These are phyloP conservation scores for Aspergillus aculeatus DNA, from an alignment of 2,329 filamentous ascomycete species.

Conservation along the genomic window DNA sequence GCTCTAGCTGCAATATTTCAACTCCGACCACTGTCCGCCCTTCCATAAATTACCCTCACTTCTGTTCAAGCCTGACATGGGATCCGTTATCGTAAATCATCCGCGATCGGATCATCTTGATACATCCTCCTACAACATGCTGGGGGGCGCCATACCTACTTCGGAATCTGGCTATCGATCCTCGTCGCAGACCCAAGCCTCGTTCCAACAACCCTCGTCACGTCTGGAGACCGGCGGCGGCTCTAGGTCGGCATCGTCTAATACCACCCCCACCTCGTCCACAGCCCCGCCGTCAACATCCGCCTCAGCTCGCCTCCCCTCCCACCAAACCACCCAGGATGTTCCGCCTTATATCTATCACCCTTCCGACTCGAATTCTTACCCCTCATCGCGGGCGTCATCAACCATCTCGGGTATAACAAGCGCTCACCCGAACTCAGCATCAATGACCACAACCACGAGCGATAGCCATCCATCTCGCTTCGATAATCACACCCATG, in stretches of 20 bases:
- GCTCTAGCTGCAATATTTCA: conserved; percentile 6
- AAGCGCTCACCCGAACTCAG: conserved; percentile 27
- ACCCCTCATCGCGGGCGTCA: conserved; percentile 26
- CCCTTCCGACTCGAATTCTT: conserved; percentile 26
- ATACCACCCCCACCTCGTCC: conserved; percentile 37
- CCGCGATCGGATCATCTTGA: conserved; percentile 70
- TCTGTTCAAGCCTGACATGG: conserved; percentile 49
- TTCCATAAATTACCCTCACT: background rate
- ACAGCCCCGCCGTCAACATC: conserved; percentile 36
- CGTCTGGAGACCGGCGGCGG: conserved; percentile 24
- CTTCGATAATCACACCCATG: conserved; percentile 16
- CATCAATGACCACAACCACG: conserved; percentile 52
- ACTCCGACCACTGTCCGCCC: conserved; percentile 19
- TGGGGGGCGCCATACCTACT: conserved; percentile 47
- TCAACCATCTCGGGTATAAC: conserved; percentile 22
- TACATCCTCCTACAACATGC: conserved; percentile 67
- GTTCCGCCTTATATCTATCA: conserved; percentile 37
- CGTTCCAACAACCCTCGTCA: conserved; percentile 24
- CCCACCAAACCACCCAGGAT: conserved; percentile 29
- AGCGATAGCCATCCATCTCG: conserved; percentile 28
- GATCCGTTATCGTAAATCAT: conserved; percentile 64
- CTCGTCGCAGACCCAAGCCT: conserved; percentile 27
- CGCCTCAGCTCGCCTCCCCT: conserved; percentile 33
- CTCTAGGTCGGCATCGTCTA: conserved; percentile 35
- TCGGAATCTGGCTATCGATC: conserved; percentile 40